Evolutionary conservation across 306 rosid genomes (phyloP).

Genomic region (Betula pendula): DNA sequence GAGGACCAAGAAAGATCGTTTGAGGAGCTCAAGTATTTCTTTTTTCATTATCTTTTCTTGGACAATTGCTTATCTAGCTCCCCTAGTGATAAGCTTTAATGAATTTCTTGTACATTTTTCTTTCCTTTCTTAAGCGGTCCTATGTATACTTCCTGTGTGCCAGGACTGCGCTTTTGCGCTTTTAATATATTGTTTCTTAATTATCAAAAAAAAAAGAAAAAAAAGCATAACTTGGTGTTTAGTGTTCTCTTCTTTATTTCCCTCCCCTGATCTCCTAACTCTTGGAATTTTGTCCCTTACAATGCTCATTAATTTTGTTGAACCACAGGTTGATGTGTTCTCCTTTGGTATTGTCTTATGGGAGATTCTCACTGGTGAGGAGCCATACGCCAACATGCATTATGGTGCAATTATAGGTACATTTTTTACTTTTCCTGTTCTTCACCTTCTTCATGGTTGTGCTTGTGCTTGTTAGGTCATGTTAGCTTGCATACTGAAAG

Average conservation of each 20-base stretch:
- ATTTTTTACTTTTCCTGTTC: constrained; percentile 17
- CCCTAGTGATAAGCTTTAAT: too few species aligned
- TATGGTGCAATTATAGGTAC: constrained; percentile 91
- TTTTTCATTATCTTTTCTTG: too few species aligned
- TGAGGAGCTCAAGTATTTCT: too few species aligned
- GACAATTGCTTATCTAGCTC: too few species aligned
- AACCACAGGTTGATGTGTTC: constrained; percentile 81
- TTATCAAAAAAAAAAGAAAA: too few species aligned
- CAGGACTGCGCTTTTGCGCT: too few species aligned
- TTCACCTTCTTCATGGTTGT: constrained; percentile 9
- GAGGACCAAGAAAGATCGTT: too few species aligned
- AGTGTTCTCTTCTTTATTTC: constrained; percentile 15
- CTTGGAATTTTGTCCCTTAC: constrained; percentile 5
- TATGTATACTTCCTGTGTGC: too few species aligned
- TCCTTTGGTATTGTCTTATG: constrained; percentile 89
- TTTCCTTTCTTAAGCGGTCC: too few species aligned
- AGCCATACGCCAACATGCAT: constrained; percentile 97
- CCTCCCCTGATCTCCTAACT: constrained; percentile 21
- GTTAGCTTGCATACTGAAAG: background rate
- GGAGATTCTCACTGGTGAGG: constrained; percentile 98
- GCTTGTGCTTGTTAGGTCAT: background rate
- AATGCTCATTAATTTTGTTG: constrained; percentile 9
- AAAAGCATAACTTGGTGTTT: background rate
- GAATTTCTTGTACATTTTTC: too few species aligned
- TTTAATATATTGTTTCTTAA: too few species aligned